These are phyloP conservation scores for Samsoniella hepiali DNA, from an alignment of 2,329 filamentous ascomycete species.

Conservation along the genomic window DNA sequence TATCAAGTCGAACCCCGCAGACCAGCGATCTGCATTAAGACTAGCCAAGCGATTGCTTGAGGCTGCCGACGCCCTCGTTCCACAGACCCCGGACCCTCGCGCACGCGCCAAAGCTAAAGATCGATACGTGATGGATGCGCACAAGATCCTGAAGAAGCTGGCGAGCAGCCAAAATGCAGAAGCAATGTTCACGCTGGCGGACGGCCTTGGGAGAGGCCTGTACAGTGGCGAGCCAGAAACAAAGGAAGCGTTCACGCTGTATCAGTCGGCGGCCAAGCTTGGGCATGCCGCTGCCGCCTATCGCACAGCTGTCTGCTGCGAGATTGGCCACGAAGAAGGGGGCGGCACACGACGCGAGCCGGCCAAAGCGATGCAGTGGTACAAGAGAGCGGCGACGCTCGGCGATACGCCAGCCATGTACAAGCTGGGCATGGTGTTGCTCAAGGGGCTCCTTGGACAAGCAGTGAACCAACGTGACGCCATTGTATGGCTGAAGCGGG, in stretches of 20 bases:
- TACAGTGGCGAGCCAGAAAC: constrained; percentile 78
- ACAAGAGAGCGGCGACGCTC: constrained; percentile 84
- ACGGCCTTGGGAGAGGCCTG: constrained; percentile 78
- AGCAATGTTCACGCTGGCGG: constrained; percentile 91
- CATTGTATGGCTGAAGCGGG: constrained; percentile 87
- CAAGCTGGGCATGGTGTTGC: constrained; percentile 92
- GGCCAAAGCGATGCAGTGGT: constrained; percentile 96
- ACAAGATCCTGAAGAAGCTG: constrained; percentile 90
- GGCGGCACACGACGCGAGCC: constrained; percentile 90
- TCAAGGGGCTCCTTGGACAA: constrained; percentile 93
- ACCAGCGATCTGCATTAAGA: constrained; percentile 66
- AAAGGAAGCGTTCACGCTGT: constrained; percentile 90
- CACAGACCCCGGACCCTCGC: constrained; percentile 63
- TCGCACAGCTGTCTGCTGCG: constrained; percentile 92
- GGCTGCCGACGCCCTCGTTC: constrained; percentile 72
- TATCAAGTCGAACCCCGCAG: constrained; percentile 68
- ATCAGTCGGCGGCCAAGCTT: constrained; percentile 88
- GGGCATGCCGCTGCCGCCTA: constrained; percentile 87
- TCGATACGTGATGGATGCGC: constrained; percentile 77
- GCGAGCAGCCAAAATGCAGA: constrained; percentile 69
- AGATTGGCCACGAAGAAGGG: constrained; percentile 90
- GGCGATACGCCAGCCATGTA: constrained; percentile 96
- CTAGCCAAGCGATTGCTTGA: constrained; percentile 84
- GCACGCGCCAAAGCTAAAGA: constrained; percentile 74
- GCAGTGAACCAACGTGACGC: constrained; percentile 77